These are phyloP conservation scores for Metschnikowia hibisci DNA, from an alignment of 805 yeast species.

Conservation along the genomic window DNA sequence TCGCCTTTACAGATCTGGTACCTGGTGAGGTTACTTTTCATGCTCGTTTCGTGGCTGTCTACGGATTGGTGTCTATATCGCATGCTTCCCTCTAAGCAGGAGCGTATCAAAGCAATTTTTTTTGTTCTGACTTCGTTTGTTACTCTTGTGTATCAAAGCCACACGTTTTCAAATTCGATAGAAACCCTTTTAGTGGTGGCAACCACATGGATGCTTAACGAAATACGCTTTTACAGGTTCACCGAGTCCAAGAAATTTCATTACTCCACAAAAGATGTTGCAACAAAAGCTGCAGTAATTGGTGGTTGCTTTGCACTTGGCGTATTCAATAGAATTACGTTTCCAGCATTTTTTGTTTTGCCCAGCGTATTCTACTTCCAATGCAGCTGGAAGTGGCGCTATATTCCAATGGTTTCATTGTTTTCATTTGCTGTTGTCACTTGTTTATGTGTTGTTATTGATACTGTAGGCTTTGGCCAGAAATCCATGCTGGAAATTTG, in stretches of 20 bases:
- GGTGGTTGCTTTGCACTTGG: conserved; percentile 55
- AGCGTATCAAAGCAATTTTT: conserved; percentile 44
- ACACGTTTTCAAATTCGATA: conserved; percentile 82
- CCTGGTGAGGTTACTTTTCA: conserved; percentile 48
- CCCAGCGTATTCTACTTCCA: conserved; percentile 52
- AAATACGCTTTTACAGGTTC: conserved; percentile 25
- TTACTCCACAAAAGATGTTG: conserved; percentile 11
- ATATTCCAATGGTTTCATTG: conserved; percentile 24
- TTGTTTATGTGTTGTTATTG: conserved; percentile 42
- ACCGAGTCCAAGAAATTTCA: conserved; percentile 10
- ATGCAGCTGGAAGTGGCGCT: conserved; percentile 37
- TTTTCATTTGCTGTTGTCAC: conserved; percentile 36
- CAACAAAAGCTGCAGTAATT: conserved; percentile 37
- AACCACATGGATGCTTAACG: conserved; percentile 47
- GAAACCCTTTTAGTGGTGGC: conserved; percentile 61
- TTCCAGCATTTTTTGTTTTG: conserved; percentile 64
- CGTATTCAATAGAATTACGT: conserved; percentile 79
- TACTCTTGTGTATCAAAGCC: conserved; percentile 76
- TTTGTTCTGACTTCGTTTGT: conserved; percentile 60
- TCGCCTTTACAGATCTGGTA: conserved; percentile 52
- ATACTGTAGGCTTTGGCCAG: conserved; percentile 45
- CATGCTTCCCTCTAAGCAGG: conserved; percentile 47
- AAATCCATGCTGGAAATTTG: conserved; percentile 4
- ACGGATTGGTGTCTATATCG: conserved; percentile 44
- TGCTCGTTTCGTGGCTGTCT: conserved; percentile 34